phyloP scores from a whole-genome alignment of 1,284 basidiomycete species.

The Amylostereum chailletii region DNA sequence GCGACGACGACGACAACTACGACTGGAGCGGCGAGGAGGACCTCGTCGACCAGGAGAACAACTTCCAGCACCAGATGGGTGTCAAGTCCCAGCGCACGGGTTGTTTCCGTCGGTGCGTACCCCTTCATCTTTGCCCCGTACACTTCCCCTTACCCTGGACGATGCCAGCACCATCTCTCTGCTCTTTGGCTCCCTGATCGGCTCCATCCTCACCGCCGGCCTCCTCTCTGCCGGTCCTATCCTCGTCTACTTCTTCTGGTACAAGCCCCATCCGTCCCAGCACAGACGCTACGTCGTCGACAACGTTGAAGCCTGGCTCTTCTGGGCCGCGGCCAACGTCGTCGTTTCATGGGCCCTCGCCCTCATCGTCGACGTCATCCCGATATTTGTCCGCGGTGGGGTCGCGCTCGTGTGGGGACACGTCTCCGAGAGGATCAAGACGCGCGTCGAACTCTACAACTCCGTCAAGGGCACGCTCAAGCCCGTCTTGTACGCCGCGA shows the following conservation, averaged over 20 bases:
- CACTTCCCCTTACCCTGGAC: too few species aligned
- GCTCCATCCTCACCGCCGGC: conserved; percentile 55
- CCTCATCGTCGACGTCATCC: conserved; percentile 58
- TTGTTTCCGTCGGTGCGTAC: conserved; percentile 47
- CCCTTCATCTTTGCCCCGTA: too few species aligned
- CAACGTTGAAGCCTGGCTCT: conserved; percentile 69
- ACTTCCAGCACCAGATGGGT: conserved; percentile 53
- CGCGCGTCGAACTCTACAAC: conserved; percentile 57
- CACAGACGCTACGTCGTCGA: conserved; percentile 51
- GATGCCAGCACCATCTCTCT: conserved; percentile 37
- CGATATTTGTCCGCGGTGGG: conserved; percentile 39
- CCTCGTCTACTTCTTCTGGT: conserved; percentile 61
- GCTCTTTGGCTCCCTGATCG: conserved; percentile 64
- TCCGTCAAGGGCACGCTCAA: conserved; percentile 61
- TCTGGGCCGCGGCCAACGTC: conserved; percentile 70
- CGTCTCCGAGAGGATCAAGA: conserved; percentile 59
- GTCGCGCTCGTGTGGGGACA: conserved; percentile 64
- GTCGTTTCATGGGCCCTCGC: conserved; percentile 71
- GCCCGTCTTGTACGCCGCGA: conserved; percentile 58
- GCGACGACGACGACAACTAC: conserved; percentile 40
- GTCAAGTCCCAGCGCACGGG: conserved; percentile 31
- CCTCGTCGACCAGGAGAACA: conserved; percentile 57
- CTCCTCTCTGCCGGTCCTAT: conserved; percentile 52
- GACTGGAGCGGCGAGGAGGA: conserved; percentile 74
- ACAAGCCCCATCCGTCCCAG: conserved; percentile 44